Evolutionary conservation across 148 eudicot genomes (phyloP), one percentile per base, ranked within the genome.

Genomic region (Drosera capensis): DNA sequence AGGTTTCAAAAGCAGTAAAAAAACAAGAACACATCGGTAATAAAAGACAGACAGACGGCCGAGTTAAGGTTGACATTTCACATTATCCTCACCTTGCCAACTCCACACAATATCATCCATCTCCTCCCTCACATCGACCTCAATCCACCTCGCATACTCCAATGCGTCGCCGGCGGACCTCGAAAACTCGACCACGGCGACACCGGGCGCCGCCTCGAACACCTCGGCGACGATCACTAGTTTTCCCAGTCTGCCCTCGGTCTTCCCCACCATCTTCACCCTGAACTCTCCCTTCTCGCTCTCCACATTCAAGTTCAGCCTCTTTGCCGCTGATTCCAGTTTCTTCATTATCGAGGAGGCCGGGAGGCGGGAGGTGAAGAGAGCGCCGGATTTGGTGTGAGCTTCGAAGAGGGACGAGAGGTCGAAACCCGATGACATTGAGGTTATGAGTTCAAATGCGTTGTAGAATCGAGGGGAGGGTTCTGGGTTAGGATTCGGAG

Each of bases 381-480:
- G 43, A 15, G 74, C 36, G 3, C 46, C 58, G 1, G 48, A 24
- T 42, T 43, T 64, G 56, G 45, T 56, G 8, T 56, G 28, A 21
- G 15, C 54, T 59, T 61, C 77, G 46, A 80, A 70, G 53, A 80
- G 46, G 15, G 29, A 61, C 7, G 84, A 80, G 22, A 80, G 53
- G 31, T 80, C 78, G 14, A 73, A 60, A 20, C 90, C 84, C 3
- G 90, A 65, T 1, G 73, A 68, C 83, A 77, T 73, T 1, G 77
- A 56, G 3, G 68, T 53, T 13, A 80, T 73, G 23, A 80, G 53
- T 43, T 77, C 73, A 60, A 80, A 80, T 0, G 83, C 90, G 56
- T 68, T 73, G 34, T 59, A 61, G 26, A 65, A 49, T 14, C 69
- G 51, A 18, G 70, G 64, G 18, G 67, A 57, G 16, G 68, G 48